Conservation (phyloP, 2,329 filamentous ascomycete genomes). For the Metarhizium guizhouense region DNA sequence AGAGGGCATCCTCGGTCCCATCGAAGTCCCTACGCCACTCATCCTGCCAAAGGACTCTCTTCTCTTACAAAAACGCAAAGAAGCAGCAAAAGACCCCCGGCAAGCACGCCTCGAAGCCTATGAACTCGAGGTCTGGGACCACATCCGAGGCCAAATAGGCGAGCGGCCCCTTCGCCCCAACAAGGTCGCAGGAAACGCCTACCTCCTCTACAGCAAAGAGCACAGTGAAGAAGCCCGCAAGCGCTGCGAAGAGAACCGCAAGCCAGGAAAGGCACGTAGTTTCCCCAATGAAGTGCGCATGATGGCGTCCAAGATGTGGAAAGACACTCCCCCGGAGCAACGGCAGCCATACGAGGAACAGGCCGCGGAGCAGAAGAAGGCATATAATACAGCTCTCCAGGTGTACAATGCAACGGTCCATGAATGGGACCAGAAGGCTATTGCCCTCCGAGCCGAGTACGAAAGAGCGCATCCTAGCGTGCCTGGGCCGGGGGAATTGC, state of each 20-base stretch:
- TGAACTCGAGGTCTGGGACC: slow-evolving; percentile 43
- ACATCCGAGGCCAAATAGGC: slow-evolving; percentile 54
- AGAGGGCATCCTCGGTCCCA: slow-evolving; percentile 70
- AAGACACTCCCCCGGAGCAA: slow-evolving; percentile 58
- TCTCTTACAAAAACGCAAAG: slow-evolving; percentile 47
- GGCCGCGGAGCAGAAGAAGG: slow-evolving; percentile 60
- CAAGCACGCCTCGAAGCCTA: slow-evolving; percentile 48
- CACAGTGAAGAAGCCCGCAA: slow-evolving; percentile 55
- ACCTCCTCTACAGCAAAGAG: slow-evolving; percentile 79
- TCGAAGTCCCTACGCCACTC: slow-evolving; percentile 67
- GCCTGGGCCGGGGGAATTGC: slow-evolving; percentile 14
- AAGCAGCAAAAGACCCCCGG: slow-evolving; percentile 36
- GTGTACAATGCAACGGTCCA: slow-evolving; percentile 53
- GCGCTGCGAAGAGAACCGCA: slow-evolving; percentile 56
- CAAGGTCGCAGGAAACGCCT: slow-evolving; percentile 73
- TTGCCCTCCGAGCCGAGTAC: slow-evolving; percentile 42
- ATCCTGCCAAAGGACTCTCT: slow-evolving; percentile 54
- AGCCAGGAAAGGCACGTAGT: slow-evolving; percentile 52
- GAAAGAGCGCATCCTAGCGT: slow-evolving; percentile 39
- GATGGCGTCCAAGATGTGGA: slow-evolving; percentile 88
- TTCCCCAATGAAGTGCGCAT: slow-evolving; percentile 75
- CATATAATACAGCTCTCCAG: slow-evolving; percentile 48
- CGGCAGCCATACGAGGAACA: slow-evolving; percentile 71
- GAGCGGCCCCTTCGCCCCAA: slow-evolving; percentile 62
- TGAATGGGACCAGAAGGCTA: slow-evolving; percentile 64